phyloP scores from a whole-genome alignment of 2,329 filamentous ascomycete species.

The Ophiosphaerella herpotricha region DNA sequence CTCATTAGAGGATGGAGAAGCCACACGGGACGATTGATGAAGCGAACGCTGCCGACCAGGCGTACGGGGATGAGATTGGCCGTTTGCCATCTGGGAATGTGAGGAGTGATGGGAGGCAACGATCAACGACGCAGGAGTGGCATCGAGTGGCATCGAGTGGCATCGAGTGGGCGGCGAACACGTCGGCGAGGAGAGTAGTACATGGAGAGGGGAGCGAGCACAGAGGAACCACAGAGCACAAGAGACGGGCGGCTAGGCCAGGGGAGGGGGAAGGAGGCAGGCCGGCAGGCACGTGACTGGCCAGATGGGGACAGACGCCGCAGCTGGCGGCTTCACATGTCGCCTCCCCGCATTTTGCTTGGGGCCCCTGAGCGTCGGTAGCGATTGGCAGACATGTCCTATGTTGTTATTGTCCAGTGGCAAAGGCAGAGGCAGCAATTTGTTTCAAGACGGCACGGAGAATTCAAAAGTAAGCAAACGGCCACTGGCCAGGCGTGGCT shows the following conservation, averaged over 20 bases:
- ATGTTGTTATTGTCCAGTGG: too few relatives aligned
- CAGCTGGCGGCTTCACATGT: too few relatives aligned
- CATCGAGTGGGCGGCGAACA: too few relatives aligned
- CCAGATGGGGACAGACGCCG: background rate
- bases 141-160: too few relatives aligned
- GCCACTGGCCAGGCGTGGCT: background rate
- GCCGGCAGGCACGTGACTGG: slow-evolving; percentile 14
- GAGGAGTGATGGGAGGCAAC: too few relatives aligned
- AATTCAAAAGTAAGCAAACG: background rate
- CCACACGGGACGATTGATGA: slow-evolving; percentile 13
- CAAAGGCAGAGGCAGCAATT: too few relatives aligned
- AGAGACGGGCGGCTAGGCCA: slow-evolving; percentile 20
- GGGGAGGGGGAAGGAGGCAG: slow-evolving; percentile 9
- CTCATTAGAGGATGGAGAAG: slow-evolving; percentile 4
- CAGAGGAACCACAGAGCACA: slow-evolving; percentile 1
- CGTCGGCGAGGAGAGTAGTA: background rate
- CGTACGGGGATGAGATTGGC: slow-evolving; percentile 10
- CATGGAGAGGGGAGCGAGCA: background rate
- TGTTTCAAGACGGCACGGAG: too few relatives aligned
- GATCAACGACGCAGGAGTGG: too few relatives aligned
- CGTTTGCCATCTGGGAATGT: background rate
- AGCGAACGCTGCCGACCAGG: slow-evolving; percentile 9
- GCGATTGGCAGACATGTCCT: too few relatives aligned
- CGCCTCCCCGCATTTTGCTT: too few relatives aligned
- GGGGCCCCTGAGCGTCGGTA: too few relatives aligned